Base-by-base conservation (phyloP, 176 grass and related monocot genomes). In the Musa schizocarpa region DNA sequence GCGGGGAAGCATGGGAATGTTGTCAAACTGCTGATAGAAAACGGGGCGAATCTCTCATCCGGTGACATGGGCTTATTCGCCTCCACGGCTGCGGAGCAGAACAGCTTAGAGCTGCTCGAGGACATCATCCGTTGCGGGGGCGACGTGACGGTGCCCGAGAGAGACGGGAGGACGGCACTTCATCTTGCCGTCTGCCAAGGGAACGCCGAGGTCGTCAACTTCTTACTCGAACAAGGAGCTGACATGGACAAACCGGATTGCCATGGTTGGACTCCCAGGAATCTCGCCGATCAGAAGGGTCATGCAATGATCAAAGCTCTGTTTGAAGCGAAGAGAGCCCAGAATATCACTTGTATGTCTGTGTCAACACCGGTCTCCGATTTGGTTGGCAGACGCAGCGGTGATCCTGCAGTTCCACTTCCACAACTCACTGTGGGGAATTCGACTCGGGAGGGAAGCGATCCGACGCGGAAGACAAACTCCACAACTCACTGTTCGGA, bases 401-500 rank as follows among this genome's bases (percentile, higher is more conserved):
- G 87, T 26, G 93, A 96, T 29, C 87, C 93, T 17, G 58, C 77
- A 0, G 76, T 96, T 62, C 57, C 76, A 27, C 88, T 21, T 8
- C 57, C 57, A 43, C 34, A 43, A 43, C 4, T 43, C 34, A 43
- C 34, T 6, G 34, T 6, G 34, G 34, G 34, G 34, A 43, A 43
- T 43, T 43, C 34, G 34, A 43, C 34, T 43, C 4, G 34, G 34
- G 34, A 75, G 14, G 48, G 2, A 34, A 53, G 13, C 12, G 11
- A 53, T 19, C 13, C 9, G 1, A 63, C 5, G 13, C 43, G 73
- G 22, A 65, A 24, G 71, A 69, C 78, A 25, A 88, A 79, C 65
- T 96, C 14, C 85, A 92, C 19, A 92, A 92, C 74, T 92, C 93
- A 34, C 71, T 96, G 20, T 90, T 96, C 43, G 87, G 89, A 11